Evolutionary conservation across 2,329 filamentous ascomycete species (phyloP).

Genomic region (Fusarium pseudocircinatum): DNA sequence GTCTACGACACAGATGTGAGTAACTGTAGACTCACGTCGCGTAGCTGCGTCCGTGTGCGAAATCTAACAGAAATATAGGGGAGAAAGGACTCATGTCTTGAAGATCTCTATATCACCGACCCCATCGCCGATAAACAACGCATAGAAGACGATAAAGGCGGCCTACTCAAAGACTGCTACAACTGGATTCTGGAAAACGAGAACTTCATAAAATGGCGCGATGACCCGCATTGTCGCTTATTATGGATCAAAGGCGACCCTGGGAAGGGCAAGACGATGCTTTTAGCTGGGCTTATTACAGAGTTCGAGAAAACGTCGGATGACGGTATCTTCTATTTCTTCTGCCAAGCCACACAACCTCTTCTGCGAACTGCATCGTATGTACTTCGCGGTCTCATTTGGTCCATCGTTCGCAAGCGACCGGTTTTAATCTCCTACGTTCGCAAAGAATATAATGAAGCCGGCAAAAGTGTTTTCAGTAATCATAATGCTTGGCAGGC

Average conservation of each 20-base stretch:
- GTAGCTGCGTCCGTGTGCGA: accelerated
- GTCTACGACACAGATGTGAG: accelerated
- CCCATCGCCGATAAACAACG: accelerated
- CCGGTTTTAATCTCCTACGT: accelerated
- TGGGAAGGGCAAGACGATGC: not conserved
- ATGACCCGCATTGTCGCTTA: accelerated
- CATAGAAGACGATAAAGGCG: accelerated
- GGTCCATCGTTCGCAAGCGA: accelerated
- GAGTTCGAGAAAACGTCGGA: not conserved
- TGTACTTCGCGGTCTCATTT: accelerated
- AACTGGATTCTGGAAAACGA: accelerated
- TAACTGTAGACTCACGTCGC: too few relatives aligned
- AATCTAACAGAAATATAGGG: accelerated
- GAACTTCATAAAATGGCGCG: accelerated
- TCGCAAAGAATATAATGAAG: accelerated
- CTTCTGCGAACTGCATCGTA: accelerated
- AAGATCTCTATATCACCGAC: accelerated
- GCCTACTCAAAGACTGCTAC: accelerated
- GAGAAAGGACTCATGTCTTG: accelerated
- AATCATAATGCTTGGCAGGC: accelerated
- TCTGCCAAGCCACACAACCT: not conserved
- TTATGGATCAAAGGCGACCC: not conserved
- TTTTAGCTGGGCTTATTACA: not conserved
- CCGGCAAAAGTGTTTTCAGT: accelerated
- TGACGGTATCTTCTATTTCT: not conserved